phyloP scores from a whole-genome alignment of 345 rosid genomes.

The Syzygium aqueum region DNA sequence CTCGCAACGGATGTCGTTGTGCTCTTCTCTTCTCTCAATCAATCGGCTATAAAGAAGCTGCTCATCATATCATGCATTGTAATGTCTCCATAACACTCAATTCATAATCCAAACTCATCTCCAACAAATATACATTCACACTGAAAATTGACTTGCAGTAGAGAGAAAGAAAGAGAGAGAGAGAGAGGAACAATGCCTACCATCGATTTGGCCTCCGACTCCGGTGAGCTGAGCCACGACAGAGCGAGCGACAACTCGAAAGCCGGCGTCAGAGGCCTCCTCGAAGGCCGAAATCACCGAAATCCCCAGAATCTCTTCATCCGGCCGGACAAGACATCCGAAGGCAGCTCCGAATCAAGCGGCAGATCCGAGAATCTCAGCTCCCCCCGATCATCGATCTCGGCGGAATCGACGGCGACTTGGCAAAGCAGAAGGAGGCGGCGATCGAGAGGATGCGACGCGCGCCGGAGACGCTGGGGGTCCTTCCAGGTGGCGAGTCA shows the following conservation, averaged over 20 bases:
- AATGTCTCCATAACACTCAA: background rate
- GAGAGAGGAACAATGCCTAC: background rate
- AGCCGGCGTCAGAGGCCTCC: slow-evolving; percentile 9
- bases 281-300: background rate
- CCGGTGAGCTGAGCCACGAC: background rate
- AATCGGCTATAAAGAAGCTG: background rate
- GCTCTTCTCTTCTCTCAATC: background rate
- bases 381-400: slow-evolving; percentile 43
- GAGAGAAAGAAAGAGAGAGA: background rate
- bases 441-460: background rate
- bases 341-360: background rate
- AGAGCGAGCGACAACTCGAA: slow-evolving; percentile 5
- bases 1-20: background rate
- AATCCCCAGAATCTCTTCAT: background rate
- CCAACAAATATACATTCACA: background rate
- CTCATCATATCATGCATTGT: too few relatives aligned
- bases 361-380: background rate
- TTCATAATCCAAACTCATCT: background rate
- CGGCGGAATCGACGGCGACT: background rate
- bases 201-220: background rate
- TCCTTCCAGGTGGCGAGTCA: background rate
- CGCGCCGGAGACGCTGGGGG: slow-evolving; percentile 18
- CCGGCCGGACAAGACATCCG: background rate
- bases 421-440: background rate
- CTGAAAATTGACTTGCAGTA: background rate